Base-by-base conservation (phyloP, 1,284 basidiomycete species). In the Cryptococcus sp. region DNA sequence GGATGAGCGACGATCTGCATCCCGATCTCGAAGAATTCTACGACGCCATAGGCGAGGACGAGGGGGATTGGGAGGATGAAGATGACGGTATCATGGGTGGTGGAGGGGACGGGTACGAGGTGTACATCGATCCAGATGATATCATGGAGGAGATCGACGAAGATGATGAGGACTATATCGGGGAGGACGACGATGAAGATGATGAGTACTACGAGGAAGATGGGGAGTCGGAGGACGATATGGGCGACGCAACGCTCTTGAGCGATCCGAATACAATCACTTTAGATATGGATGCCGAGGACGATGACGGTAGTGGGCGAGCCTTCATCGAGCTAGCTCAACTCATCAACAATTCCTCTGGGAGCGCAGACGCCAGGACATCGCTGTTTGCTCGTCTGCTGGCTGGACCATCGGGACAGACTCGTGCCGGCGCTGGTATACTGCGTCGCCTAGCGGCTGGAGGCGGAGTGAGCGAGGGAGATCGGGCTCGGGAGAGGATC, bases 271-370 rank as follows among this genome's bases (percentile, higher is more conserved):
- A 43, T 10, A 45, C 39, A 1, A 16, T 20, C 7, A 67, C 67
- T 6, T 70, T 72, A 0, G 71, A 68, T 8, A 69, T 69, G 2
- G 59, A 64, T 6, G 65, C 64, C 1, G 59, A 52, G 17, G 68
- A 60, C 30, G 66, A 66, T 19, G 59, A 60, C 38, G 61, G 61
- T 5, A 30, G 47, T 25, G 57, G 43, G 19, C 47, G 38, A 17
- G 61, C 62, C 1, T 66, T 67, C 19, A 47, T 64, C 19, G 63
- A 70, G 23, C 38, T 73, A 22, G 54, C 66, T 1, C 57, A 60
- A 3, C 43, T 70, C 38, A 46, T 72, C 55, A 69, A 65, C 48
- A 48, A 50, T 13, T 22, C 60, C 16, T 41, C 47, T 7, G 42
- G 20, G 13, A 43, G 35, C 20, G 53, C 41, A 4, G 49, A 67